phyloP scores from a whole-genome alignment of 768 basidiomycete genomes.

The Sporobolomyces phaffii region DNA sequence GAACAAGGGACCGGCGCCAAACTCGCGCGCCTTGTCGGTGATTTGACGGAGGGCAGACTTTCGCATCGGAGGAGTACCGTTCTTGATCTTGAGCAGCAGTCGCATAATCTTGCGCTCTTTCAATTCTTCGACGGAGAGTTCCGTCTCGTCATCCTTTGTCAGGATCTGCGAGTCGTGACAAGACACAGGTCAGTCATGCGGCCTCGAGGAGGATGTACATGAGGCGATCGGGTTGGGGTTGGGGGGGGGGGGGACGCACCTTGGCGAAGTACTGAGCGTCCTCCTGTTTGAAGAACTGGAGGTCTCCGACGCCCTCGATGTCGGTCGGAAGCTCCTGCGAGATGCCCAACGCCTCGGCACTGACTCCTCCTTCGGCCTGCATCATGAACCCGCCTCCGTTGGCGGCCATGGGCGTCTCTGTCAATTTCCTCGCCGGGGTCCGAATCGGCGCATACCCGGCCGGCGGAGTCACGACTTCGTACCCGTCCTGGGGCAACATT shows the following conservation, averaged over 20 bases:
- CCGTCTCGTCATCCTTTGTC: conserved; percentile 64
- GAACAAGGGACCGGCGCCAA: conserved; percentile 94
- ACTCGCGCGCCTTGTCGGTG: conserved; percentile 97
- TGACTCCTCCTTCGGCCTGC: conserved; percentile 81
- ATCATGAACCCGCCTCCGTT: conserved; percentile 83
- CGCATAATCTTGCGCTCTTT: conserved; percentile 99
- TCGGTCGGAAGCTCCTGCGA: conserved; percentile 85
- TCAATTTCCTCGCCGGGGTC: conserved; percentile 54
- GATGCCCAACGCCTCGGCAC: conserved; percentile 82
- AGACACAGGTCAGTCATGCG: neutral
- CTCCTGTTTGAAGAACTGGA: conserved; percentile 97
- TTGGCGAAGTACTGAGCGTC: conserved; percentile 98
- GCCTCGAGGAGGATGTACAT: neutral
- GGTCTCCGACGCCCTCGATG: conserved; percentile 92
- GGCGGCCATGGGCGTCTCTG: conserved; percentile 53
- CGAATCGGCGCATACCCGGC: conserved; percentile 81
- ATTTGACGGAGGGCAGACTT: conserved; percentile 97
- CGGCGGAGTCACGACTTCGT: conserved; percentile 85
- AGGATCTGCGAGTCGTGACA: conserved; percentile 35
- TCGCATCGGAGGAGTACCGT: conserved; percentile 94
- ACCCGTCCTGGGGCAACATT: conserved; percentile 77
- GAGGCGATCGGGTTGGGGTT: no score
- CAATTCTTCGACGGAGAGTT: conserved; percentile 90
- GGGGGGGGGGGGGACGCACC: conserved; percentile 53
- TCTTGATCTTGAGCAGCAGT: conserved; percentile 94